Conservation (phyloP, 208 protist genomes). For the Leishmania turanica region DNA sequence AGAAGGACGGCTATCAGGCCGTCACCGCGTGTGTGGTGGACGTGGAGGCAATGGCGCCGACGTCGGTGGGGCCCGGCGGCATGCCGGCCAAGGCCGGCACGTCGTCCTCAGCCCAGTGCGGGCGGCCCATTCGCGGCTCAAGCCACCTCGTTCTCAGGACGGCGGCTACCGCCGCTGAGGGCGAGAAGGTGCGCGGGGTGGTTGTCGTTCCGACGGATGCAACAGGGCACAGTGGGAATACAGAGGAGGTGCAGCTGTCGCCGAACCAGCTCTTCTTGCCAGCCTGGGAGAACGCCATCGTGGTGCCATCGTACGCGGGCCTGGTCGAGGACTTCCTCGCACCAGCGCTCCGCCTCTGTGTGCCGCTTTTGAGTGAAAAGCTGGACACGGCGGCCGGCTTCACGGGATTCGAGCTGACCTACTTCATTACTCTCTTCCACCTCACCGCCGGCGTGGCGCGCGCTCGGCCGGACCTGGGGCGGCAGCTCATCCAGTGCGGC, state of each 20-base stretch:
- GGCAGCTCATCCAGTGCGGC: conserved; percentile 46
- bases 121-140: conserved; percentile 19
- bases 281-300: conserved; percentile 10
- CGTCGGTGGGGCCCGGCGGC: not conserved
- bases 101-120: not conserved
- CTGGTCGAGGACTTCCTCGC: conserved; percentile 34
- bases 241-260: conserved; percentile 23
- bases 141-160: conserved; percentile 17
- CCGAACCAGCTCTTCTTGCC: conserved; percentile 25
- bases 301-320: conserved; percentile 26
- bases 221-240: not conserved
- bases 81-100: not conserved
- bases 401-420: conserved; percentile 30
- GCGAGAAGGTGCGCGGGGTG: conserved; percentile 20
- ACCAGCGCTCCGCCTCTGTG: conserved; percentile 28
- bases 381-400: conserved; percentile 12
- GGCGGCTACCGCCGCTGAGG: conserved; percentile 12
- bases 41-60: conserved; percentile 4
- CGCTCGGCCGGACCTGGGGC: conserved; percentile 41
- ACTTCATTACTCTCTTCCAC: conserved; percentile 40
- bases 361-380: conserved; percentile 21
- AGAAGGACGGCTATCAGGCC: conserved; percentile 16
- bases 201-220: conserved; percentile 23
- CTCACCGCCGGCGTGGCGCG: conserved; percentile 43
- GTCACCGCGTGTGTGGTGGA: conserved; percentile 22